A percentile compares a stretch with the other conserved stretches of the same genome.
These are phyloP conservation scores for Patellaria atrata DNA, from an alignment of 495 filamentous ascomycete species.

Conservation along the genomic window DNA sequence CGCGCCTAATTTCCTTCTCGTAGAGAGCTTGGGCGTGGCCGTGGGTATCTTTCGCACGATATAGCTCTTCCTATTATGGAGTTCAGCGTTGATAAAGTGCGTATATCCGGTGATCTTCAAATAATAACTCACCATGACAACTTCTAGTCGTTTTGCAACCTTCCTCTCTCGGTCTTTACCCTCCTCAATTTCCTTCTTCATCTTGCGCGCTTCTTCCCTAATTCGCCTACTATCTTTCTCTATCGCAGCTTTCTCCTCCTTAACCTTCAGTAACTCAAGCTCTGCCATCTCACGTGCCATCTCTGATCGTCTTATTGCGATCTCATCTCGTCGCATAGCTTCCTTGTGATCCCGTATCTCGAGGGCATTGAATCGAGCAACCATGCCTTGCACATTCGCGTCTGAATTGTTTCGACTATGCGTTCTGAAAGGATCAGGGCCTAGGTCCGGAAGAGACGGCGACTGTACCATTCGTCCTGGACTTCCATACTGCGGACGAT, in stretches of 20 bases:
- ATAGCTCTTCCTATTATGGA: conserved; percentile 51
- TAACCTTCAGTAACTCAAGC: conserved; percentile 6
- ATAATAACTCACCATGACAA: conserved; percentile 43
- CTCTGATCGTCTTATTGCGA: conserved; percentile 41
- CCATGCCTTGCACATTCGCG: conserved; percentile 76
- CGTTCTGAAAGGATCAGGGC: conserved; percentile 27
- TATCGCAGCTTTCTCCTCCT: conserved; percentile 37
- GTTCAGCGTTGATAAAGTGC: not conserved
- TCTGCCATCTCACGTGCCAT: conserved; percentile 52
- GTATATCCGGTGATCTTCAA: not conserved
- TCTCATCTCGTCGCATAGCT: conserved; percentile 33
- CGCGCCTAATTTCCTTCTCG: conserved; percentile 71
- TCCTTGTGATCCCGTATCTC: conserved; percentile 27
- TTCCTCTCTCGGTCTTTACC: conserved; percentile 56
- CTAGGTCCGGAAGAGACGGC: conserved; percentile 37
- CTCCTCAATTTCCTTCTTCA: conserved; percentile 49
- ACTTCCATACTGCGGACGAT: conserved; percentile 20
- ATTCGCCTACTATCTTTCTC: conserved; percentile 50
- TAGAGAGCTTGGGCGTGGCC: conserved; percentile 57
- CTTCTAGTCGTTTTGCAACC: conserved; percentile 64
- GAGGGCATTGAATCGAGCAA: conserved; percentile 67
- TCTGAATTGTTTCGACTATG: conserved; percentile 42
- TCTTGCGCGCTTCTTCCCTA: conserved; percentile 38
- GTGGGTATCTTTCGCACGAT: conserved; percentile 58
- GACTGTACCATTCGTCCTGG: conserved; percentile 32